phyloP scores from a whole-genome alignment of 1,139 yeast species.

The Kurtzmaniella quercitrusa region DNA sequence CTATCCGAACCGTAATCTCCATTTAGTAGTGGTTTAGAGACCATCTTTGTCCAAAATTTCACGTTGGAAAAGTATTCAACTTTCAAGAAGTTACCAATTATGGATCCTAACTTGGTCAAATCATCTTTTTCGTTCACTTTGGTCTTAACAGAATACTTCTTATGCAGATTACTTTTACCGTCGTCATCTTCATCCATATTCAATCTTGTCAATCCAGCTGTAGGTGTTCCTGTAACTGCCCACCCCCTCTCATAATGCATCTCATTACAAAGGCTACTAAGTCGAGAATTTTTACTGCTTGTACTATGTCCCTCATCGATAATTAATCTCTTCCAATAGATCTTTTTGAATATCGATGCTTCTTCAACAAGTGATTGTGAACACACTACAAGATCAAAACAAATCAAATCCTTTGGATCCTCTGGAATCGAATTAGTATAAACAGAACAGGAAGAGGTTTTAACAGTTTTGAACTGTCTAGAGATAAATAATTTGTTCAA shows the following conservation, averaged over 20 bases:
- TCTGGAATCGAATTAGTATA: slow-evolving; percentile 23
- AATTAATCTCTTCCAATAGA: slow-evolving; percentile 66
- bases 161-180: slow-evolving; percentile 24
- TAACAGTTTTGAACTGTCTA: slow-evolving; percentile 22
- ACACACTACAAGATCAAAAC: slow-evolving; percentile 51
- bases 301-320: slow-evolving; percentile 75
- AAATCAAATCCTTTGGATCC: slow-evolving; percentile 28
- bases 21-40: slow-evolving; percentile 45
- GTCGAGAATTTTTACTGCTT: slow-evolving; percentile 46
- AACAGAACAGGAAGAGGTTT: slow-evolving; percentile 11
- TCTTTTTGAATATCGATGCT: slow-evolving; percentile 23
- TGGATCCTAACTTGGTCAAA: slow-evolving; percentile 47
- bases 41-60: slow-evolving; percentile 42
- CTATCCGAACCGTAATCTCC: slow-evolving; percentile 35
- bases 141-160: slow-evolving; percentile 35
- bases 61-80: slow-evolving; percentile 49
- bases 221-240: slow-evolving; percentile 77
- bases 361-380: slow-evolving; percentile 37
- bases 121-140: slow-evolving; percentile 44
- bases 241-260: slow-evolving; percentile 58
- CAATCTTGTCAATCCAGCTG: slow-evolving; percentile 60
- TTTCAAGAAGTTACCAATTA: slow-evolving; percentile 50
- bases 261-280: slow-evolving; percentile 44
- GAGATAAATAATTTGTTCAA: slow-evolving; percentile 35
- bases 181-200: slow-evolving; percentile 46